phyloP scores from a whole-genome alignment of 768 basidiomycete genomes.

The Mrakia hoshinonis region DNA sequence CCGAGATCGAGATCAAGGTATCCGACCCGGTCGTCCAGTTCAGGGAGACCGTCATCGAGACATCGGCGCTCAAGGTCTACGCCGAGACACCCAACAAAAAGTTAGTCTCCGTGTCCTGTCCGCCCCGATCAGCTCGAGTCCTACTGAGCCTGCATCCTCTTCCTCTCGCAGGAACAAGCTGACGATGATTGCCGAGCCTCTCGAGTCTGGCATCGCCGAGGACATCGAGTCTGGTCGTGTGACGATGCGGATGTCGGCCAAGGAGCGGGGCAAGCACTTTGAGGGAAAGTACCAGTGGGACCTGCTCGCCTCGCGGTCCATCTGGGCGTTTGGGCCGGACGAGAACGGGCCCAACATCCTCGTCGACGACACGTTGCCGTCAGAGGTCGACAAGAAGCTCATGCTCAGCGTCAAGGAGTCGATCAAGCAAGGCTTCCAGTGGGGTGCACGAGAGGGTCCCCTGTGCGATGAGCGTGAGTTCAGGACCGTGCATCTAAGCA shows the following conservation, averaged over 20 bases:
- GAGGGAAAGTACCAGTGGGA: slow-evolving; percentile 98
- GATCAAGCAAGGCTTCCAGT: slow-evolving; percentile 98
- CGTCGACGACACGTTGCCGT: slow-evolving; percentile 90
- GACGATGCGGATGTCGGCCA: slow-evolving; percentile 87
- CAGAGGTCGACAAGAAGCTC: slow-evolving; percentile 89
- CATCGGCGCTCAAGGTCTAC: slow-evolving; percentile 94
- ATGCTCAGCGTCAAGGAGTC: slow-evolving; percentile 83
- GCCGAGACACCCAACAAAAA: slow-evolving; percentile 99
- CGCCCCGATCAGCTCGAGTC: not conserved
- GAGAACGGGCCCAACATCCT: slow-evolving; percentile 89
- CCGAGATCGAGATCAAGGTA: slow-evolving; percentile 99
- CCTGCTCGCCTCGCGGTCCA: slow-evolving; percentile 87
- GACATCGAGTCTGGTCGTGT: slow-evolving; percentile 91
- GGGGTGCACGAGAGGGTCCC: slow-evolving; percentile 96
- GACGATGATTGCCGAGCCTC: slow-evolving; percentile 97
- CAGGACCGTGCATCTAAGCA: not conserved
- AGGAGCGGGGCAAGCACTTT: slow-evolving; percentile 92
- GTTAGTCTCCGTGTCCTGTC: slow-evolving; percentile 46
- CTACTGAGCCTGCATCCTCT: not conserved
- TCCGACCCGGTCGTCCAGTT: slow-evolving; percentile 98
- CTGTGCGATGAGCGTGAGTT: slow-evolving; percentile 94
- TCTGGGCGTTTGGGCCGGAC: slow-evolving; percentile 99
- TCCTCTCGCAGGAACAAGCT: slow-evolving; percentile 73
- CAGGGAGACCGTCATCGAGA: slow-evolving; percentile 96
- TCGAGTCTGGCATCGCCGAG: slow-evolving; percentile 90